These are phyloP conservation scores for Iberis amara DNA, from an alignment of 441 rosid species.

Conservation along the genomic window DNA sequence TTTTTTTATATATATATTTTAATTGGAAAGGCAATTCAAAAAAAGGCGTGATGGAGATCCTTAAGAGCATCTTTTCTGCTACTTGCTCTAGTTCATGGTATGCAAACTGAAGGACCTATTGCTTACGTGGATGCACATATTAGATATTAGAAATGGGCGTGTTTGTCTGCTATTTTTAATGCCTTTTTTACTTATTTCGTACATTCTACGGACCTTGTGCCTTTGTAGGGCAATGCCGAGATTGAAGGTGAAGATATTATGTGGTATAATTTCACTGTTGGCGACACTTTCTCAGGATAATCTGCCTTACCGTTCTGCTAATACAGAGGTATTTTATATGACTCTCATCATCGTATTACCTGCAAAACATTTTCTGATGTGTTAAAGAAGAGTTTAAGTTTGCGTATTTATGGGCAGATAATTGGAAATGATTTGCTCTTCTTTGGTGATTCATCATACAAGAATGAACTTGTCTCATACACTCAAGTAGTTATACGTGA, in stretches of 20 bases:
- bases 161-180: background rate
- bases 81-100: constrained; percentile 57
- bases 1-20: background rate
- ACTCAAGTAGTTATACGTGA: constrained; percentile 40
- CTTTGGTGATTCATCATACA: constrained; percentile 61
- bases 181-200: background rate
- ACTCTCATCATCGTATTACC: constrained; percentile 9
- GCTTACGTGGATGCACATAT: constrained; percentile 2
- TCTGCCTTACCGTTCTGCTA: constrained; percentile 56
- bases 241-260: constrained; percentile 44
- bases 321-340: constrained; percentile 46
- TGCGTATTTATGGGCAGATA: constrained; percentile 38
- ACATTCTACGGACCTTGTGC: background rate
- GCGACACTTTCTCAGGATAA: constrained; percentile 67
- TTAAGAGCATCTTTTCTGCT: constrained; percentile 47
- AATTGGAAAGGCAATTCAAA: constrained; percentile 48
- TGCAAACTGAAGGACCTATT: constrained; percentile 15
- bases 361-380: constrained; percentile 6
- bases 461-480: constrained; percentile 43
- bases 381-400: constrained; percentile 1
- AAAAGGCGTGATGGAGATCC: constrained; percentile 41
- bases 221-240: constrained; percentile 55
- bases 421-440: constrained; percentile 53
- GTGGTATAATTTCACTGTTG: constrained; percentile 49
- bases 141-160: constrained; percentile 12